A percentile compares a stretch with the other conserved stretches of the same genome.
Evolutionary conservation across 164 flowering plant species (phyloP).

Genomic region (Taxillus chinensis): DNA sequence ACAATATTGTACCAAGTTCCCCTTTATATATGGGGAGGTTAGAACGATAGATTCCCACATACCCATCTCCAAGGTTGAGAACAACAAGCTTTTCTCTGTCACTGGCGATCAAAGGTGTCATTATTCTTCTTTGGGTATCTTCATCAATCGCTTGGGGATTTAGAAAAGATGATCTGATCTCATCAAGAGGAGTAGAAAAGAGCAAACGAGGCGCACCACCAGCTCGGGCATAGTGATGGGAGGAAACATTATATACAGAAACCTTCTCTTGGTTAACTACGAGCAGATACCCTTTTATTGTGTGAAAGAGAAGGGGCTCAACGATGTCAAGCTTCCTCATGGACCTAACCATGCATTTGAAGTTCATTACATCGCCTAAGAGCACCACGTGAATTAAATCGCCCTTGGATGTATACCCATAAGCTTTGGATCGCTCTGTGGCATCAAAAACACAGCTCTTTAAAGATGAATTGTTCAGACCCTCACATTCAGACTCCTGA

Average conservation of each 20-base stretch:
- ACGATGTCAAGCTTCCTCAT: conserved; percentile 64
- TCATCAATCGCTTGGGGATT: conserved; percentile 22
- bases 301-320: conserved; percentile 55
- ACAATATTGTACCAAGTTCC: conserved; percentile 61
- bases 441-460: conserved; percentile 74
- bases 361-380: conserved; percentile 76
- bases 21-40: conserved; percentile 67
- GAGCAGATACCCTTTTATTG: conserved; percentile 80
- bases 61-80: conserved; percentile 74
- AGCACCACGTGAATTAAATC: conserved; percentile 71
- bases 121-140: conserved; percentile 10
- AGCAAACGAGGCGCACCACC: conserved; percentile 65
- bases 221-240: conserved; percentile 62
- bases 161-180: conserved; percentile 60
- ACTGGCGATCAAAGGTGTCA: conserved; percentile 51
- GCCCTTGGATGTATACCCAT: conserved; percentile 76
- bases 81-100: conserved; percentile 77
- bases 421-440: conserved; percentile 79
- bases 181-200: conserved; percentile 62
- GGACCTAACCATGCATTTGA: conserved; percentile 85
- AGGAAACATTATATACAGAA: conserved; percentile 69
- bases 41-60: conserved; percentile 73
- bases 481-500: conserved; percentile 82
- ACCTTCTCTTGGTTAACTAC: conserved; percentile 54
- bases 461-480: conserved; percentile 58